Evolutionary conservation across 2,329 filamentous ascomycete species (phyloP).

Genomic region (Penicillium sp.): DNA sequence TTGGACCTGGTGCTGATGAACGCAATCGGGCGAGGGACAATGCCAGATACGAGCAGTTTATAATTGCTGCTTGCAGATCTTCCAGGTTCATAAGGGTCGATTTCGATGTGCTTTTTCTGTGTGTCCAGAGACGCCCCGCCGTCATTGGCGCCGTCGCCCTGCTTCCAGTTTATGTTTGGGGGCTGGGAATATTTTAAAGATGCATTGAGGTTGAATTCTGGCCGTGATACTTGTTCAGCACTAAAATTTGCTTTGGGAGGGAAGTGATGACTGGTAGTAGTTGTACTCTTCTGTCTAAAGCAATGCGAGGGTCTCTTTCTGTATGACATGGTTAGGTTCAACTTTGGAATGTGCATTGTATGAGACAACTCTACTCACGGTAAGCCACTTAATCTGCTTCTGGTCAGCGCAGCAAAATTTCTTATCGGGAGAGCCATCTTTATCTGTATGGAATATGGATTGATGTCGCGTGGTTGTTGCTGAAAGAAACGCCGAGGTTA

Average conservation of each 20-base stretch:
- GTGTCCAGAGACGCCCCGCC: not conserved
- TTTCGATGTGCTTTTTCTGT: constrained; percentile 62
- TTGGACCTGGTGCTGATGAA: constrained; percentile 56
- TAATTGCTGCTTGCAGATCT: constrained; percentile 73
- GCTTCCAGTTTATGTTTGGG: constrained; percentile 39
- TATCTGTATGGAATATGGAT: too few species aligned
- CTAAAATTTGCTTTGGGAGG: constrained; percentile 30
- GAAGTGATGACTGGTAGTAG: constrained; percentile 13
- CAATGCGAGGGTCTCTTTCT: not conserved
- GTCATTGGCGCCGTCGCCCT: constrained; percentile 39
- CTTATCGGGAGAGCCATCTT: too few species aligned
- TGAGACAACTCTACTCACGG: too few species aligned
- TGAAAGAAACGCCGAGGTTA: too few species aligned
- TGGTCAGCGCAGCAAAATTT: too few species aligned
- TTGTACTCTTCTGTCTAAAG: not conserved
- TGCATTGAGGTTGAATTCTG: constrained; percentile 34
- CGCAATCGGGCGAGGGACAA: constrained; percentile 77
- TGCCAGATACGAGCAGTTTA: constrained; percentile 80
- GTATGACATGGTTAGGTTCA: not conserved
- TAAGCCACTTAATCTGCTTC: not conserved
- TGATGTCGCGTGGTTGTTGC: too few species aligned
- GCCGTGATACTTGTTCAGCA: constrained; percentile 39
- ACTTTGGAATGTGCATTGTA: not conserved
- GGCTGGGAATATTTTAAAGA: constrained; percentile 38
- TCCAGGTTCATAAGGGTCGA: constrained; percentile 73